Evolutionary conservation across 306 rosid genomes (phyloP), one percentile per base, ranked within the genome.

Genomic region (Quercus wislizeni): DNA sequence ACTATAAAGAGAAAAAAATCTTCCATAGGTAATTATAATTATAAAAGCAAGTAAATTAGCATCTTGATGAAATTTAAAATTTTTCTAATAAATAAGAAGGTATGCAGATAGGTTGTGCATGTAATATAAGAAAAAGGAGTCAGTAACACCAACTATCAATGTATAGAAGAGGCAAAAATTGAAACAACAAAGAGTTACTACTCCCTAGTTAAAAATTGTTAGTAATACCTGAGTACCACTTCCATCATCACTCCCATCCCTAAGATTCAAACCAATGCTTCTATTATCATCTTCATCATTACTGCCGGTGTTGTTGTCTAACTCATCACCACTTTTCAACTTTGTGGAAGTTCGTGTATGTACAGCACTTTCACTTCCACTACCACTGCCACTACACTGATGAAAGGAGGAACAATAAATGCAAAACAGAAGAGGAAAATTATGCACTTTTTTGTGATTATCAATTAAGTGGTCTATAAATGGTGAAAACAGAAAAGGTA

Each of bases 401-500:
- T 63, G 77, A 74, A 74, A 75, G 43, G 41, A 73, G 55, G 75
- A 69, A 43, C 15, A 56, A 64, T 55, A 19, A 77, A 57, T 30
- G n/a, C 8, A 56, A 43, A 80, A 51, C 30, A 62, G 70, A 28
- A 75, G 11, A 56, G 21, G 46, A 67, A 56, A 21, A 14, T 18
- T 68, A 5, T 31, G 54, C 54, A 49, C 23, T 52, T 65, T 10
- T 49, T 12, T 49, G 54, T 49, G 54, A 49, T 49, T 49, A 49
- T 49, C 17, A 12, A 12, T 49, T 49, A 49, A 49, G 17, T 49
- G 54, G 54, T 49, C 17, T 49, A 49, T 49, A 49, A 11, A 49
- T 49, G 54, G 17, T 49, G 54, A 49, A 49, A 49, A 49, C 14
- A 49, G 54, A 49, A 49, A 49, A 49, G 17, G 17, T 49, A 49